Conservation (phyloP, 2,329 filamentous ascomycete species). For the Trichophyton rubrum region DNA sequence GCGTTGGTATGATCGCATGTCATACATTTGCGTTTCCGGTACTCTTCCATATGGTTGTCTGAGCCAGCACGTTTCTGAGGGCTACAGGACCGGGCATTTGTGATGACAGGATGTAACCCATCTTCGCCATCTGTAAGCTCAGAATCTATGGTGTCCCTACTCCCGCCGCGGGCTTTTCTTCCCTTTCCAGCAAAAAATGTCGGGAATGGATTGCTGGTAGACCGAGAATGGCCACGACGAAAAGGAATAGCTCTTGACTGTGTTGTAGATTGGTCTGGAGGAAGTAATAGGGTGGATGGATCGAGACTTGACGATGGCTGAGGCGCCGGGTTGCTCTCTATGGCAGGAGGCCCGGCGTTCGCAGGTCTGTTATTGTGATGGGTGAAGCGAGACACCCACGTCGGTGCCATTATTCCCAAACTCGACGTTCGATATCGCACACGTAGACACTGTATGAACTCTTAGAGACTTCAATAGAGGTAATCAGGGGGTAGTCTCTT, state of each 20-base stretch:
- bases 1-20: conserved; percentile 70
- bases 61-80: conserved; percentile 27
- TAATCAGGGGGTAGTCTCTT: neutral
- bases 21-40: conserved; percentile 64
- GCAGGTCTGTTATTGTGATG: neutral
- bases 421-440: too few species aligned
- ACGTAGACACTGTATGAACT: too few species aligned
- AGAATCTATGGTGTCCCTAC: conserved; percentile 32
- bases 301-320: neutral
- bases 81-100: conserved; percentile 21
- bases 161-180: conserved; percentile 42
- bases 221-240: conserved; percentile 43
- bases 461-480: neutral
- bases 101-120: neutral
- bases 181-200: conserved; percentile 51
- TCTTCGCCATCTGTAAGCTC: conserved; percentile 33
- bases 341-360: neutral
- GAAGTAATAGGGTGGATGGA: neutral
- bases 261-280: neutral
- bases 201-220: conserved; percentile 69
- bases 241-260: neutral
- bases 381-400: neutral
- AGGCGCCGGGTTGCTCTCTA: neutral
- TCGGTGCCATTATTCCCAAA: neutral
- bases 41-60: conserved; percentile 42